Evolutionary conservation across 108 stramenopile genomes (phyloP).

Genomic region (Skeletonema tropicum): DNA sequence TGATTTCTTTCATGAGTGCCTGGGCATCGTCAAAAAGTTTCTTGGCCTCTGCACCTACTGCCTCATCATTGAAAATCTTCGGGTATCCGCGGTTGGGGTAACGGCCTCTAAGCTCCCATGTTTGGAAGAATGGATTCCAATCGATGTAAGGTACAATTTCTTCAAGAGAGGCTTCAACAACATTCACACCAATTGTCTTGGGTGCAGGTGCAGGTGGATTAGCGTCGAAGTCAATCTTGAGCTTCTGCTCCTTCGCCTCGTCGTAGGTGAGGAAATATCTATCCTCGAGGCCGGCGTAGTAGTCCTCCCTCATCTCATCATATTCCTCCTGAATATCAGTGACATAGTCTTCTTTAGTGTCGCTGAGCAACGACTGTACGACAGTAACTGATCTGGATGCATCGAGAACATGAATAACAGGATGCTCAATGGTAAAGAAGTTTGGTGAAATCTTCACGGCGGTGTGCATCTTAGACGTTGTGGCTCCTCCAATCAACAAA

Average conservation of each 20-base stretch:
- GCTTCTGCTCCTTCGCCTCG: slow-evolving; percentile 82
- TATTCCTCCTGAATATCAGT: slow-evolving; percentile 94
- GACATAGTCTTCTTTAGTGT: slow-evolving; percentile 93
- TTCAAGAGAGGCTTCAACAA: slow-evolving; percentile 74
- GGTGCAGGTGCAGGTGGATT: slow-evolving; percentile 88
- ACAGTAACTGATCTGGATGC: slow-evolving; percentile 98
- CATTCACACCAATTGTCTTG: slow-evolving; percentile 78
- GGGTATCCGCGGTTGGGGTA: slow-evolving; percentile 99
- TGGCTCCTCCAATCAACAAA: slow-evolving; percentile 98
- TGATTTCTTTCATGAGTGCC: slow-evolving; percentile 91
- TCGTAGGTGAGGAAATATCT: slow-evolving; percentile 92
- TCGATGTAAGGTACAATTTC: slow-evolving; percentile 98
- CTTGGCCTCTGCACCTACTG: slow-evolving; percentile 96
- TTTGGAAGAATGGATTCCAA: slow-evolving; percentile 99
- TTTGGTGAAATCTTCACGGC: slow-evolving; percentile 98
- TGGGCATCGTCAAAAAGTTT: slow-evolving; percentile 98
- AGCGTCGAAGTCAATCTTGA: slow-evolving; percentile 90
- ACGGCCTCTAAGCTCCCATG: slow-evolving; percentile 98
- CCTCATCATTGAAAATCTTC: slow-evolving; percentile 98
- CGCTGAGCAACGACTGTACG: slow-evolving; percentile 87
- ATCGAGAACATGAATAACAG: slow-evolving; percentile 99
- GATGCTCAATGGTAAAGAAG: slow-evolving; percentile 90
- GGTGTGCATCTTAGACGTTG: slow-evolving; percentile 99
- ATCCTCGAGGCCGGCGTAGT: slow-evolving; percentile 99
- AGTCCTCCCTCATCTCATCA: slow-evolving; percentile 95